A percentile compares a stretch with the other conserved stretches of the same genome.
phyloP scores from a whole-genome alignment of 345 rosid genomes.

The Eutrema heterophyllum region DNA sequence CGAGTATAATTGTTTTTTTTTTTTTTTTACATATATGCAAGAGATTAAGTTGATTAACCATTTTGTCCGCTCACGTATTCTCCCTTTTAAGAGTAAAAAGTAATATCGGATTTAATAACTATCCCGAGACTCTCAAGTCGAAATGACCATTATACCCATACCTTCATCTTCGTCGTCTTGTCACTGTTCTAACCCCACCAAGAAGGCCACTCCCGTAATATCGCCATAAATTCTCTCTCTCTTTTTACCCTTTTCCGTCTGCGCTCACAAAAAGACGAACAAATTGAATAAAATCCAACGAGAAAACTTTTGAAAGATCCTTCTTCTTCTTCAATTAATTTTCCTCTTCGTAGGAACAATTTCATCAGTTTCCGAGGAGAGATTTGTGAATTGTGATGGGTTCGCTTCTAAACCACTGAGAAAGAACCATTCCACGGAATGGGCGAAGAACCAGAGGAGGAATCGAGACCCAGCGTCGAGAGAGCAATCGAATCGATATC shows the following conservation, averaged over 20 bases:
- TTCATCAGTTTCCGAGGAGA: background rate
- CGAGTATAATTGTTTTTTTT: too few relatives aligned
- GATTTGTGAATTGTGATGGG: background rate
- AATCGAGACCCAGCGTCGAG: background rate
- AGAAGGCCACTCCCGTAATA: background rate
- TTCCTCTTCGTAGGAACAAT: too few relatives aligned
- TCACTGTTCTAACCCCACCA: too few relatives aligned
- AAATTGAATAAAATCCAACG: background rate
- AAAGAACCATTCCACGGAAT: background rate
- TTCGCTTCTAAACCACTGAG: background rate
- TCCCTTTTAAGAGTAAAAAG: too few relatives aligned
- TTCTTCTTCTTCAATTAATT: background rate
- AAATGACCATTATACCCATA: too few relatives aligned
- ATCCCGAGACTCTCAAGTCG: too few relatives aligned
- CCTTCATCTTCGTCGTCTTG: too few relatives aligned
- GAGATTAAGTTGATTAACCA: too few relatives aligned
- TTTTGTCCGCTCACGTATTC: too few relatives aligned
- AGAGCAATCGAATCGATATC: conserved; percentile 43
- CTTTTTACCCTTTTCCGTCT: background rate
- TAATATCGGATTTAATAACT: too few relatives aligned
- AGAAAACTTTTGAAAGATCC: background rate
- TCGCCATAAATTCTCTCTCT: background rate
- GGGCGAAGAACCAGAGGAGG: background rate
- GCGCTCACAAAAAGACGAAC: background rate
- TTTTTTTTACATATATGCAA: too few relatives aligned